Conservation (phyloP, 2,329 filamentous ascomycete genomes). For the Saccharata proteae region DNA sequence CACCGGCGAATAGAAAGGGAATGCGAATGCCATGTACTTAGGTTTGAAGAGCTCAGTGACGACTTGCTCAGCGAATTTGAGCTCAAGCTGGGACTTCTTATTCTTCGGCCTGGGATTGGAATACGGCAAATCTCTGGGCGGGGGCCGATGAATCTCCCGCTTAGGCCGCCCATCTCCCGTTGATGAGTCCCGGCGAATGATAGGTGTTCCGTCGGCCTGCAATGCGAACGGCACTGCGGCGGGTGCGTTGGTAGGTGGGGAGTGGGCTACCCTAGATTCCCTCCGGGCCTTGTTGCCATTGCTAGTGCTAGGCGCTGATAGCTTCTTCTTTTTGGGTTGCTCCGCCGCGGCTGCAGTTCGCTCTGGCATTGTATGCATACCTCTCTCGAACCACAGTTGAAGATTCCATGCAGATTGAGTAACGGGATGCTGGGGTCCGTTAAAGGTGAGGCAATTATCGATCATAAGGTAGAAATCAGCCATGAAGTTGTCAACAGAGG, state of each 20-base stretch:
- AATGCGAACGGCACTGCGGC: slow-evolving; percentile 54
- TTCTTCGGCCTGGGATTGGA: slow-evolving; percentile 71
- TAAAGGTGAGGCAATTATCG: slow-evolving; percentile 69
- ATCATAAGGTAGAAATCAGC: slow-evolving; percentile 67
- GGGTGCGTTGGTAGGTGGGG: slow-evolving; percentile 24
- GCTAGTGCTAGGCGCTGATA: slow-evolving; percentile 14
- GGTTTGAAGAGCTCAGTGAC: slow-evolving; percentile 64
- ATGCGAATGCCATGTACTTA: slow-evolving; percentile 56
- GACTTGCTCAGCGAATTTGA: slow-evolving; percentile 80
- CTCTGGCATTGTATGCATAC: slow-evolving; percentile 48
- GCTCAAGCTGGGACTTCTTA: slow-evolving; percentile 77
- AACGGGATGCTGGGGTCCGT: slow-evolving; percentile 64
- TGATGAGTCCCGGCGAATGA: slow-evolving; percentile 76
- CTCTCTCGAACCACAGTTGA: slow-evolving; percentile 46
- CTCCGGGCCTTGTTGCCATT: slow-evolving; percentile 34
- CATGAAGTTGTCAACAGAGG: slow-evolving; percentile 58
- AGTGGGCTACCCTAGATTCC: slow-evolving; percentile 35
- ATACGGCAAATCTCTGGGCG: slow-evolving; percentile 85
- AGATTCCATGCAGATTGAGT: slow-evolving; percentile 54
- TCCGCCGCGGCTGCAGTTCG: slow-evolving; percentile 42
- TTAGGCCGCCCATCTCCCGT: slow-evolving; percentile 75
- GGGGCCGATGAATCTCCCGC: slow-evolving; percentile 84
- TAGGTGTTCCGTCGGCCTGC: slow-evolving; percentile 62
- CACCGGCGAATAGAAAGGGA: slow-evolving; percentile 70
- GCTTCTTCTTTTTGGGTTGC: slow-evolving; percentile 47